phyloP scores from a whole-genome alignment of 179 eudicot species.

The Corrigiola litoralis region DNA sequence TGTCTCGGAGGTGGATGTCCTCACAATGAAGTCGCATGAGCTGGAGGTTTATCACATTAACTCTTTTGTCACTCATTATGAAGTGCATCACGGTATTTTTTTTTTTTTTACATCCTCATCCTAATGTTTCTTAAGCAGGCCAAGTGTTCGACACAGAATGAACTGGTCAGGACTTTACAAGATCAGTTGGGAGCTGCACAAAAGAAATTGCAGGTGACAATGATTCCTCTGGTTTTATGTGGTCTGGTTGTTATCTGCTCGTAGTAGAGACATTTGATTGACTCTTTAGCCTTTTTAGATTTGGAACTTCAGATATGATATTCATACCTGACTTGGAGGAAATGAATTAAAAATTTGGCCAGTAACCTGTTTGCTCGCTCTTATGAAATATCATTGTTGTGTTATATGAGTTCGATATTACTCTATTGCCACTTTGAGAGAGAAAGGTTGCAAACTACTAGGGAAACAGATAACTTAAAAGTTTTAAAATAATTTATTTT shows the following conservation, averaged over 20 bases:
- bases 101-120: neutral
- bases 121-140: slow-evolving; percentile 37
- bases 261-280: neutral
- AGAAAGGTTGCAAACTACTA: neutral
- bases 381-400: neutral
- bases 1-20: slow-evolving; percentile 51
- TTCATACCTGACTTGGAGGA: neutral
- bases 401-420: neutral
- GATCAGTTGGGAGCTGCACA: slow-evolving; percentile 66
- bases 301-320: no score
- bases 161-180: slow-evolving; percentile 58
- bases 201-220: slow-evolving; percentile 59
- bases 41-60: slow-evolving; percentile 54
- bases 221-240: neutral
- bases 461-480: neutral
- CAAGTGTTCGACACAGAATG: slow-evolving; percentile 63
- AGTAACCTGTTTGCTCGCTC: neutral
- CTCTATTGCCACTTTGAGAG: neutral
- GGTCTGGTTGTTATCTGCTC: neutral
- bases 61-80: neutral
- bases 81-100: slow-evolving; percentile 3
- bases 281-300: neutral
- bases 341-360: neutral
- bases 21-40: slow-evolving; percentile 52
- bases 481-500: neutral